A percentile compares a stretch with the other conserved stretches of the same genome.
These are phyloP conservation scores for Helianthus annuus DNA, from an alignment of 129 eudicot genomes.

Conservation along the genomic window DNA sequence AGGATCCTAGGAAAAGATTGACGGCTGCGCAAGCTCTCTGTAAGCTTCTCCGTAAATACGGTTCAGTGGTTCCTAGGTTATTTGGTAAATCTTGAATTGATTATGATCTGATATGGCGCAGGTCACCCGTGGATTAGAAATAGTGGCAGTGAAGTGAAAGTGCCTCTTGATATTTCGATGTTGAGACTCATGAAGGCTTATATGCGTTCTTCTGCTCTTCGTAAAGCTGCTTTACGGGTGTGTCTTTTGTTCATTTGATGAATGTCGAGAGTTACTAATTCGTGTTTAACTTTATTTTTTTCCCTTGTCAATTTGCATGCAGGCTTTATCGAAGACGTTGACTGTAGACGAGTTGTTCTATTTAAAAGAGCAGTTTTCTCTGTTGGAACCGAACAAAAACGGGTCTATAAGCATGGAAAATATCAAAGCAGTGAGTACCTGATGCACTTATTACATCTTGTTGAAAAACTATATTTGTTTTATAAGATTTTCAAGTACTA, in stretches of 20 bases:
- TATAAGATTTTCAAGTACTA: not conserved
- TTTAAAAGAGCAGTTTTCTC: slow-evolving; percentile 71
- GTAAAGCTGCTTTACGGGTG: slow-evolving; percentile 89
- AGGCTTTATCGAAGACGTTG: slow-evolving; percentile 92
- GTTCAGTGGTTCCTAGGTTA: not conserved
- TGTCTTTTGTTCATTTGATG: not conserved
- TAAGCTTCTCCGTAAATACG: slow-evolving; percentile 35
- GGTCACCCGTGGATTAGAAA: slow-evolving; percentile 91
- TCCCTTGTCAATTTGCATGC: slow-evolving; percentile 36
- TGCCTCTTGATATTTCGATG: slow-evolving; percentile 72
- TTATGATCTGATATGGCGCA: slow-evolving; percentile 32
- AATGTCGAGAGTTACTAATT: not conserved
- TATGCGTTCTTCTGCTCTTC: slow-evolving; percentile 88
- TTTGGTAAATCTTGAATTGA: not conserved
- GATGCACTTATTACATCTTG: slow-evolving; percentile 16
- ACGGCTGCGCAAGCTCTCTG: slow-evolving; percentile 93
- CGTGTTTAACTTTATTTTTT: slow-evolving; percentile 7
- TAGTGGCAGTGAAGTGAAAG: slow-evolving; percentile 48
- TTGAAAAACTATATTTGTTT: not conserved
- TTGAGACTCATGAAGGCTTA: slow-evolving; percentile 79
- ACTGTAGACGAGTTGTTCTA: slow-evolving; percentile 78
- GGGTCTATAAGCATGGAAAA: slow-evolving; percentile 81
- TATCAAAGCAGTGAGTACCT: slow-evolving; percentile 63
- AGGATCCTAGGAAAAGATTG: slow-evolving; percentile 92
- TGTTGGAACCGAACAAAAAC: slow-evolving; percentile 75